Base-by-base conservation (phyloP, 208 protist species). In the Trypanosoma platydactyli region DNA sequence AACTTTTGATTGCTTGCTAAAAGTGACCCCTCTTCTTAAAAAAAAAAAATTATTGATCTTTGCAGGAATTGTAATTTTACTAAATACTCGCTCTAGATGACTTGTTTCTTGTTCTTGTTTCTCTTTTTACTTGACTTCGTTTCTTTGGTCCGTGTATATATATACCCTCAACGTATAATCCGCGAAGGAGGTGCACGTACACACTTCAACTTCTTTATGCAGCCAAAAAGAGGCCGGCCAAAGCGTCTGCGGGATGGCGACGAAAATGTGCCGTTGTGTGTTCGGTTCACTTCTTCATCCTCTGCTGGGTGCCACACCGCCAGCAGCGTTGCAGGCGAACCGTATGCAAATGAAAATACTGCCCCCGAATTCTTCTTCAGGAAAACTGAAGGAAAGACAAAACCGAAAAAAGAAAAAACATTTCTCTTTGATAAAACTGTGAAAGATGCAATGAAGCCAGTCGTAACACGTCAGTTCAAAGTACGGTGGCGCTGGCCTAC, bases 401-500 rank as follows among this genome's bases (percentile, higher is more conserved):
- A 3, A 11, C 59, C 15, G 40, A 48, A 70, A 63, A 44, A 51
- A 20, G 33, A 40, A 13, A 29, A 62, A 48, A 49, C n/a, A 25
- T 53, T 79, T 67, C 38, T 63, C 48, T 51, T 68, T 69, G 49
- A 58, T 24, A 61, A 59, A 38, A 7, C 57, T 35, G 68, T 62
- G 59, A 83, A 74, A 57, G 59, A 73, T 29, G 44, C 61, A 1
- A 75, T 90, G 33, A 38, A 63, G 22, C 80, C 84, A 0, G 71
- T 35, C 1, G 58, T 90, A 2, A 80, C 72, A 16, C 69, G 71
- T 42, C 75, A 82, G 58, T 90, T 90, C 51, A 51, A 64, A 38
- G 27, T 90, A 54, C 25, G 3, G 16, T 90, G 84, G 84, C 79
- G 78, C 44, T 90, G 84, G 84, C 84, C 83, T 16, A 35, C 30